phyloP scores from a whole-genome alignment of 2,329 filamentous ascomycete genomes.

The Xylaria polymorpha region DNA sequence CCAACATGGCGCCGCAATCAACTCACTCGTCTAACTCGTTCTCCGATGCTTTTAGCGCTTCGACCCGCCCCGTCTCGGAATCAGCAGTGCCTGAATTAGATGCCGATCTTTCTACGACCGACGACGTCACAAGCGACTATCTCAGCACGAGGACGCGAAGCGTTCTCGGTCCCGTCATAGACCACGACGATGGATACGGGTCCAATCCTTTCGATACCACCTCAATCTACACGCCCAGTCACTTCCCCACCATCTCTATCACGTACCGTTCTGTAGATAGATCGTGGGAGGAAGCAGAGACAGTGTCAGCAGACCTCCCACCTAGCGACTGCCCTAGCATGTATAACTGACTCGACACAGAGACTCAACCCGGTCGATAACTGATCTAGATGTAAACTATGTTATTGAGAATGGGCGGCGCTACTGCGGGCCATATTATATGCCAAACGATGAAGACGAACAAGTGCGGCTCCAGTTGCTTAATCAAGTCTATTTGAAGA shows the following conservation, averaged over 20 bases:
- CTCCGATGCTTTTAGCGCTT: slow-evolving; percentile 41
- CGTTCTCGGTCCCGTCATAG: slow-evolving; percentile 42
- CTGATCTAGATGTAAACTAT: slow-evolving; percentile 64
- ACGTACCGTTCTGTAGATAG: slow-evolving; percentile 52
- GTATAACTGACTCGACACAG: slow-evolving; percentile 36
- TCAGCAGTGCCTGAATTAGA: slow-evolving; percentile 47
- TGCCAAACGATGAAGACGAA: slow-evolving; percentile 75
- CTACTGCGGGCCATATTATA: slow-evolving; percentile 71
- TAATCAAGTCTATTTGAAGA: slow-evolving; percentile 71
- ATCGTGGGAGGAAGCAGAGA: slow-evolving; percentile 52
- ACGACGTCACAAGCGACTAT: slow-evolving; percentile 49
- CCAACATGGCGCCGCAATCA: slow-evolving; percentile 45
- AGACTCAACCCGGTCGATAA: slow-evolving; percentile 60
- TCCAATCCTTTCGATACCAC: slow-evolving; percentile 52
- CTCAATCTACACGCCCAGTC: slow-evolving; percentile 58
- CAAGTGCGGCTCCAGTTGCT: slow-evolving; percentile 71
- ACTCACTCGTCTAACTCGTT: slow-evolving; percentile 44
- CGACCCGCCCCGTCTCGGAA: slow-evolving; percentile 41
- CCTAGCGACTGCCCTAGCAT: neutral
- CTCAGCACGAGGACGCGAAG: slow-evolving; percentile 47
- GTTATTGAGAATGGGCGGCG: slow-evolving; percentile 71
- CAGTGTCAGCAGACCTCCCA: slow-evolving; percentile 53
- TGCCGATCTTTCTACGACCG: slow-evolving; percentile 47
- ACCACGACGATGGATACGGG: slow-evolving; percentile 42
- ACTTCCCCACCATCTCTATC: slow-evolving; percentile 54